Conservation (phyloP, 257 asterid genomes). For the Salvia miltiorrhiza region DNA sequence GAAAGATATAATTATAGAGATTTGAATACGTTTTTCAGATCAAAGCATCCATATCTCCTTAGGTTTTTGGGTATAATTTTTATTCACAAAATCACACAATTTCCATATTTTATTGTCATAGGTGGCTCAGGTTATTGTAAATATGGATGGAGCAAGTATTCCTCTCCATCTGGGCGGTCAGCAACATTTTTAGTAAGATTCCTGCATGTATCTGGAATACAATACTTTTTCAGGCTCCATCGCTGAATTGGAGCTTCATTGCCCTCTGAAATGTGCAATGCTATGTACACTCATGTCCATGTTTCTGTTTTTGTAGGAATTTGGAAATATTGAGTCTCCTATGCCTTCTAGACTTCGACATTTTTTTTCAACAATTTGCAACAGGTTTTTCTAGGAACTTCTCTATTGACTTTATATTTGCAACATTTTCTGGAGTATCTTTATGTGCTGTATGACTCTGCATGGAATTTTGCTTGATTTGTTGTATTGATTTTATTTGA, state of each 20-base stretch:
- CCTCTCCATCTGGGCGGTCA: slow-evolving; percentile 89
- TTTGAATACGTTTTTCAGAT: not conserved
- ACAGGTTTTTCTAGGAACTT: slow-evolving; percentile 45
- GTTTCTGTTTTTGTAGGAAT: slow-evolving; percentile 55
- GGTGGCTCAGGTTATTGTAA: slow-evolving; percentile 99
- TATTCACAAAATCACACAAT: not conserved
- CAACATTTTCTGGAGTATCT: too few species aligned
- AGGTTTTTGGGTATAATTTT: slow-evolving; percentile 4
- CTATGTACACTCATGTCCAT: slow-evolving; percentile 8
- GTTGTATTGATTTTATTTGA: too few species aligned
- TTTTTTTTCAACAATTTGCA: slow-evolving; percentile 87
- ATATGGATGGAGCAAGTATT: slow-evolving; percentile 96
- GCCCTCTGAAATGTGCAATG: slow-evolving; percentile 15
- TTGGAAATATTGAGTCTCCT: slow-evolving; percentile 94
- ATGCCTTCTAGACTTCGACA: slow-evolving; percentile 87
- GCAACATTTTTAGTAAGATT: slow-evolving; percentile 87
- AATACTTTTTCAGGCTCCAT: slow-evolving; percentile 17
- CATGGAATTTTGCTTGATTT: not conserved
- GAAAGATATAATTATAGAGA: not conserved
- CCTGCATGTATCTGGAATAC: slow-evolving; percentile 14
- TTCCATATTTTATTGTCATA: slow-evolving; percentile 23
- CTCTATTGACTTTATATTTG: slow-evolving; percentile 5
- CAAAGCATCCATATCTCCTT: not conserved
- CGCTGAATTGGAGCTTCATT: slow-evolving; percentile 17
- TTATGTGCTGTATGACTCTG: too few species aligned